These are phyloP conservation scores for Citrus glauca DNA, from an alignment of 345 rosid species.

Conservation along the genomic window DNA sequence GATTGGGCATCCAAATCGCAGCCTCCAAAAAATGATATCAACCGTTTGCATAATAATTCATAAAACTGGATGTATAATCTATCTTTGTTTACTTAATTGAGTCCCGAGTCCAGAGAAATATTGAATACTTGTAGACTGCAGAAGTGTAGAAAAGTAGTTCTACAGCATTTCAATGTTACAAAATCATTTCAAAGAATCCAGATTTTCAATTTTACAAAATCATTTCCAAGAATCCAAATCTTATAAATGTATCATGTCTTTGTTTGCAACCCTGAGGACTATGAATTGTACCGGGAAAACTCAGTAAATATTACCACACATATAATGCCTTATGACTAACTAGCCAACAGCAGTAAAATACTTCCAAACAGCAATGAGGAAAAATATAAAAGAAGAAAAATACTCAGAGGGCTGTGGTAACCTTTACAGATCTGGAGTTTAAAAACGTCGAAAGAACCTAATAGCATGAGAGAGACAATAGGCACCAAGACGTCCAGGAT, in stretches of 20 bases:
- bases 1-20: background rate
- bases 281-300: background rate
- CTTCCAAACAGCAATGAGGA: background rate
- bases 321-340: background rate
- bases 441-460: background rate
- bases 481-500: background rate
- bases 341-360: background rate
- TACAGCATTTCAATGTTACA: background rate
- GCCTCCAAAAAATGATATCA: background rate
- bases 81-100: too few relatives aligned
- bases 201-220: background rate
- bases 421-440: constrained; percentile 1
- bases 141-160: background rate
- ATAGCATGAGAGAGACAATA: background rate
- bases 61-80: background rate
- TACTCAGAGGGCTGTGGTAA: background rate
- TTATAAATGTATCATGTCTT: background rate
- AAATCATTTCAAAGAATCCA: too few relatives aligned
- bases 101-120: background rate
- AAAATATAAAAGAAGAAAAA: background rate
- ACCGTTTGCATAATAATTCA: background rate
- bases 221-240: background rate
- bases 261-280: background rate
- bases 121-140: background rate
- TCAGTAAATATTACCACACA: background rate